A percentile compares a stretch with the other conserved stretches of the same genome.
These are phyloP conservation scores for Flueggea neowawraea DNA, from an alignment of 441 rosid species.

Conservation along the genomic window DNA sequence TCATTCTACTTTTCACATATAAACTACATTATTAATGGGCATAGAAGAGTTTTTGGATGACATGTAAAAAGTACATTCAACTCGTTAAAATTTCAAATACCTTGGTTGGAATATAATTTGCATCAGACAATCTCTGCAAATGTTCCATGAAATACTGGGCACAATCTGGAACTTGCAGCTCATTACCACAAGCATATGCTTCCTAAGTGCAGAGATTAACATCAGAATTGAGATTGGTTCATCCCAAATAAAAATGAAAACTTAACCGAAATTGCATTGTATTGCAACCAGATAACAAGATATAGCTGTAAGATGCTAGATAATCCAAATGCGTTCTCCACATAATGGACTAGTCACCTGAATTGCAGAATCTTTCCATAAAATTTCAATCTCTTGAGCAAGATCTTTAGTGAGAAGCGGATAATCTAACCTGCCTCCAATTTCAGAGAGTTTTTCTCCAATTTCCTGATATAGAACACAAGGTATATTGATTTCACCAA, in stretches of 20 bases:
- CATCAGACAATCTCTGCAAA: constrained; percentile 71
- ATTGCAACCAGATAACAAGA: too few species aligned
- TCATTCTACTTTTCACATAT: too few species aligned
- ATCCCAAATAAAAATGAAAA: too few species aligned
- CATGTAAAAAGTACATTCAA: too few species aligned
- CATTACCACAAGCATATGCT: constrained; percentile 76
- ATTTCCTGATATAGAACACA: constrained; percentile 38
- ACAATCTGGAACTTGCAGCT: constrained; percentile 97
- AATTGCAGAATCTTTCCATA: constrained; percentile 94
- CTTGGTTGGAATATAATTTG: constrained; percentile 90
- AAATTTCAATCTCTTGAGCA: constrained; percentile 66
- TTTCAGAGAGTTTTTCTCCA: constrained; percentile 80
- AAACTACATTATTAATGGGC: too few species aligned
- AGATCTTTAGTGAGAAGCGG: constrained; percentile 76
- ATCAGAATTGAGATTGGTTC: too few species aligned
- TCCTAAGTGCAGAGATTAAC: constrained; percentile 46
- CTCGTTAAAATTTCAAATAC: constrained; percentile 26
- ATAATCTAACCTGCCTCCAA: constrained; percentile 70
- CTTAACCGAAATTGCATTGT: too few species aligned
- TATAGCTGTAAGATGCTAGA: too few species aligned
- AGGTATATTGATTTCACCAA: not conserved
- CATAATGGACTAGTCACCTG: constrained; percentile 47
- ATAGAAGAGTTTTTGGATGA: too few species aligned
- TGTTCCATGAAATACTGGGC: constrained; percentile 88
- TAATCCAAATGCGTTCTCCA: constrained; percentile 7